phyloP scores from a whole-genome alignment of 106 monocot genomes.

The Dioscorea zingiberensis region DNA sequence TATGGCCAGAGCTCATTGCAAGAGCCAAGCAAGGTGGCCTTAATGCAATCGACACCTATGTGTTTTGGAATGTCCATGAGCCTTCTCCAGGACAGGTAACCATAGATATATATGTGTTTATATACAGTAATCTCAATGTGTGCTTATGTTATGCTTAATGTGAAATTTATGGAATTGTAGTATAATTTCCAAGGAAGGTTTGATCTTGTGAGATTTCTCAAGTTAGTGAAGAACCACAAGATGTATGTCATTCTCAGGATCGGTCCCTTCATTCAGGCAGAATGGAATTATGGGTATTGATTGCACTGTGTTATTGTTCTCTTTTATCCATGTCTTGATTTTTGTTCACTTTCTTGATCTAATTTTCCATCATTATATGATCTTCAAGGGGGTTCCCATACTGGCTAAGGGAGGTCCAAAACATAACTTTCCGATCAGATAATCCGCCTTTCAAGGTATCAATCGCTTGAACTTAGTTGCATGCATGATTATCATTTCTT shows the following conservation, averaged over 20 bases:
- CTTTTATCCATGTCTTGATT: not conserved
- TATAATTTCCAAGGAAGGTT: slow-evolving; percentile 69
- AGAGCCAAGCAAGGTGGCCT: slow-evolving; percentile 44
- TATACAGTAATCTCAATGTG: no score
- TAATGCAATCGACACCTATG: slow-evolving; percentile 52
- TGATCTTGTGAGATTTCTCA: slow-evolving; percentile 79
- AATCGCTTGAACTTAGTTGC: not conserved
- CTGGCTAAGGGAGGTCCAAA: slow-evolving; percentile 67
- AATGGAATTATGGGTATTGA: slow-evolving; percentile 74
- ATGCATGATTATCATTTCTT: not conserved
- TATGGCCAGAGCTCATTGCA: slow-evolving; percentile 41
- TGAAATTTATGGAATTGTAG: slow-evolving; percentile 43
- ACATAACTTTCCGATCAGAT: slow-evolving; percentile 70
- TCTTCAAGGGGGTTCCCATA: slow-evolving; percentile 73
- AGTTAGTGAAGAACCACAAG: slow-evolving; percentile 40
- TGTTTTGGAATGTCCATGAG: slow-evolving; percentile 77
- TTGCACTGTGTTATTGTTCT: not conserved
- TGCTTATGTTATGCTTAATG: no score
- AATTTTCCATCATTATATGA: not conserved
- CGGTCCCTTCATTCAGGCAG: slow-evolving; percentile 85
- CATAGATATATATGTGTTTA: no score
- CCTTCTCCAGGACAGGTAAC: slow-evolving; percentile 51
- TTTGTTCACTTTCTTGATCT: not conserved
- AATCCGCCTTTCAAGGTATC: slow-evolving; percentile 83
- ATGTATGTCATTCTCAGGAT: slow-evolving; percentile 62